phyloP scores from a whole-genome alignment of 805 yeast species.

The Candida manassasensis region DNA sequence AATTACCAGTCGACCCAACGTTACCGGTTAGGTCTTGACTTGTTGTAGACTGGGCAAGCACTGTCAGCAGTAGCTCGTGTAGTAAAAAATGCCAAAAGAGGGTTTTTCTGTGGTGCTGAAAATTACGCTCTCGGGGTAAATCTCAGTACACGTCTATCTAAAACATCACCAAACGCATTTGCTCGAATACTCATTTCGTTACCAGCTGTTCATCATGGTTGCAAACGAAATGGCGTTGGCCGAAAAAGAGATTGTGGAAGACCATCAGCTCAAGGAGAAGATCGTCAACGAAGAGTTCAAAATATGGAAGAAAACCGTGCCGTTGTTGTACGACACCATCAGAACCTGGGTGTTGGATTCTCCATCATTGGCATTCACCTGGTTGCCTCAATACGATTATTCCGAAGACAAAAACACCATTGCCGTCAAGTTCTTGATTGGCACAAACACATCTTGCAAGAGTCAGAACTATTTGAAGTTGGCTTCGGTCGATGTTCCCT shows the following conservation, averaged over 20 bases:
- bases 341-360: conserved; percentile 63
- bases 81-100: too few species aligned
- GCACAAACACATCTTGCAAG: conserved; percentile 42
- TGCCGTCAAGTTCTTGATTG: conserved; percentile 39
- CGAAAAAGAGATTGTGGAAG: conserved; percentile 33
- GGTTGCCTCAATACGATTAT: conserved; percentile 48
- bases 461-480: conserved; percentile 42
- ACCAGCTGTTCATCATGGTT: conserved; percentile 1
- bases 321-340: conserved; percentile 68
- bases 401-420: conserved; percentile 27
- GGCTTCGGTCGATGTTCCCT: conserved; percentile 44
- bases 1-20: too few species aligned
- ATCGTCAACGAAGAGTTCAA: conserved; percentile 69
- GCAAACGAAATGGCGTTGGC: conserved; percentile 21
- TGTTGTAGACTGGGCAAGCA: too few species aligned
- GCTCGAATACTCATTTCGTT: neutral
- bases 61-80: too few species aligned
- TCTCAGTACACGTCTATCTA: neutral
- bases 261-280: conserved; percentile 56
- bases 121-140: conserved; percentile 3
- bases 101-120: too few species aligned
- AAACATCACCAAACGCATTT: too few species aligned
- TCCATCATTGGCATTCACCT: conserved; percentile 69
- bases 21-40: too few species aligned
- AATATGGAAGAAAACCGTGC: conserved; percentile 82